These are phyloP conservation scores for Murraya paniculata DNA, from an alignment of 345 rosid genomes.

Conservation along the genomic window DNA sequence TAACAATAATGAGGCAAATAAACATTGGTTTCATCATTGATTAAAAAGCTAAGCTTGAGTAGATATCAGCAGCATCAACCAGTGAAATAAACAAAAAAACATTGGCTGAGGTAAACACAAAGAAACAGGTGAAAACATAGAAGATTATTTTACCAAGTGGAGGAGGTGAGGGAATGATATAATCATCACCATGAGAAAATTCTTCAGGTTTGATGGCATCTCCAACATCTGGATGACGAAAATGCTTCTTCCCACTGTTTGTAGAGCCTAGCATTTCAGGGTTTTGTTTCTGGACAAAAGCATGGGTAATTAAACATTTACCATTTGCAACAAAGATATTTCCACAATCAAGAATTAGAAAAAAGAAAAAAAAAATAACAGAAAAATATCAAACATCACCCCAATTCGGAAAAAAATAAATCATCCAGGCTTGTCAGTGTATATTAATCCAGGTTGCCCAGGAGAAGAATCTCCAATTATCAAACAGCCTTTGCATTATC, in stretches of 20 bases:
- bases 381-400: neutral
- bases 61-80: neutral
- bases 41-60: neutral
- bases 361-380: neutral
- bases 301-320: neutral
- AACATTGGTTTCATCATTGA: neutral
- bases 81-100: neutral
- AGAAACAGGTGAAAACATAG: neutral
- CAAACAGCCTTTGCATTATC: neutral
- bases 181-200: conserved; percentile 16
- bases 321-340: neutral
- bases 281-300: conserved; percentile 29
- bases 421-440: neutral
- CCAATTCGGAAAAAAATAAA: neutral
- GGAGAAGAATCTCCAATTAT: neutral
- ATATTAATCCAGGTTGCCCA: neutral
- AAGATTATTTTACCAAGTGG: conserved; percentile 45
- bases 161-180: conserved; percentile 57
- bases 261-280: conserved; percentile 6
- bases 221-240: conserved; percentile 13
- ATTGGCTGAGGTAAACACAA: neutral
- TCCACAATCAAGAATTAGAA: neutral
- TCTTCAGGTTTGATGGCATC: conserved; percentile 16
- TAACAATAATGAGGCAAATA: neutral
- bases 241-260: conserved; percentile 16